These are phyloP conservation scores for Hypsizygus marmoreus DNA, from an alignment of 768 basidiomycete species.

Conservation along the genomic window DNA sequence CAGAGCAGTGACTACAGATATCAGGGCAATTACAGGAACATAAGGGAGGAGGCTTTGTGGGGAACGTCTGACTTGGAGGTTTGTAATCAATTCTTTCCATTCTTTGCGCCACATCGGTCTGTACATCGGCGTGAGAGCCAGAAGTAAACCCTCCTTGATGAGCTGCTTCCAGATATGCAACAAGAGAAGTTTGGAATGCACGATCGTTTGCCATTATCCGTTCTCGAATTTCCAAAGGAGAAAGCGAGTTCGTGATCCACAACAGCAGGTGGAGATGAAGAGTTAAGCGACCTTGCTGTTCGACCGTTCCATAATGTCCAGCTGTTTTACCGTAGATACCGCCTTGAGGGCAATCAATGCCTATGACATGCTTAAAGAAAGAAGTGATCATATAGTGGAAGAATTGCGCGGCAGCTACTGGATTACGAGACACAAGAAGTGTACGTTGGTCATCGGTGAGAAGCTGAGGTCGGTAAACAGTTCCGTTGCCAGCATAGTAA, in stretches of 20 bases:
- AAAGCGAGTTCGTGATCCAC: constrained; percentile 29
- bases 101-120: too few species aligned
- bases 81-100: too few species aligned
- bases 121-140: too few species aligned
- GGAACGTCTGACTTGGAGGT: too few species aligned
- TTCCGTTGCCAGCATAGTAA: constrained; percentile 30
- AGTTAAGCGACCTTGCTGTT: constrained; percentile 36
- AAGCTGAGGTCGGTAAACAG: constrained; percentile 22
- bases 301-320: constrained; percentile 35
- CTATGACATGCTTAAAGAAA: constrained; percentile 25
- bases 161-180: too few species aligned
- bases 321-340: too few species aligned
- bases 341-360: constrained; percentile 7
- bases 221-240: constrained; percentile 29
- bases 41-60: too few species aligned
- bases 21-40: too few species aligned
- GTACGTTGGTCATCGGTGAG: constrained; percentile 7
- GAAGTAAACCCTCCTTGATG: too few species aligned
- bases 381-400: constrained; percentile 33
- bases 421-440: constrained; percentile 21
- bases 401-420: constrained; percentile 32
- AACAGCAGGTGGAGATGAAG: constrained; percentile 39
- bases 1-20: too few species aligned
- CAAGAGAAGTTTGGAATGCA: too few species aligned
- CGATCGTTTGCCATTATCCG: constrained; percentile 21